Percentiles rank a stretch among this genome's conserved stretches.
Conservation (phyloP, 148 eudicot species). For the Rhododendron ovatum region DNA sequence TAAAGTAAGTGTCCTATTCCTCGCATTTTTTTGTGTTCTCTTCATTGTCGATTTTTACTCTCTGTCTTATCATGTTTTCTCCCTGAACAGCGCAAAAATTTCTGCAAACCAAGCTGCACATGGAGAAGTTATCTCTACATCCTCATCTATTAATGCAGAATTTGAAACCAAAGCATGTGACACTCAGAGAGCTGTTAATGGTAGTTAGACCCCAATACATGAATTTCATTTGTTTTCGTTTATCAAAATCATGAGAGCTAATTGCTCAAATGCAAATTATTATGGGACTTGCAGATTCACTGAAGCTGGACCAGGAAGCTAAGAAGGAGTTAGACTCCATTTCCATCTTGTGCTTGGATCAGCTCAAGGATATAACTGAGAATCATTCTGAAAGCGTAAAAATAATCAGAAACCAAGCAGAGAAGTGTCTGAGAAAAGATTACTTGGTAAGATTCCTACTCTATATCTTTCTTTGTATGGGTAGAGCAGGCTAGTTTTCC, state of each 20-base stretch:
- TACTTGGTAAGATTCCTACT: conserved; percentile 48
- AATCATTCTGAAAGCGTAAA: conserved; percentile 40
- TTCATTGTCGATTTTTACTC: neutral
- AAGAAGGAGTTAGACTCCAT: conserved; percentile 43
- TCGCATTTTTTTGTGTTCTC: neutral
- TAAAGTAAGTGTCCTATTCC: conserved; percentile 26
- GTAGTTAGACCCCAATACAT: conserved; percentile 23
- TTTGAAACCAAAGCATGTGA: conserved; percentile 31
- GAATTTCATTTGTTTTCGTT: neutral
- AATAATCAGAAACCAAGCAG: conserved; percentile 41
- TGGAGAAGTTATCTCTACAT: conserved; percentile 30
- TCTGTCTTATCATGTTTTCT: conserved; percentile 11
- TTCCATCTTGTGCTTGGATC: conserved; percentile 37
- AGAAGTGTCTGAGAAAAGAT: conserved; percentile 50
- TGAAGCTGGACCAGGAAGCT: conserved; percentile 44
- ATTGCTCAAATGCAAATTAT: neutral
- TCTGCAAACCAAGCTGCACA: conserved; percentile 26
- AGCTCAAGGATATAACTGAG: conserved; percentile 35
- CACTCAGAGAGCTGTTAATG: conserved; percentile 35
- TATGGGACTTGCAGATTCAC: conserved; percentile 47
- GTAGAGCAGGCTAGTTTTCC: neutral
- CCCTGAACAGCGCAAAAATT: conserved; percentile 37
- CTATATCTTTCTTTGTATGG: neutral
- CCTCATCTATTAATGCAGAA: conserved; percentile 36
- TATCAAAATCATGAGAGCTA: neutral